Percentiles rank a stretch among this genome's conserved stretches.
Evolutionary conservation across 1,139 yeast species (phyloP).

Genomic region (Debaryomyces nepalensis): DNA sequence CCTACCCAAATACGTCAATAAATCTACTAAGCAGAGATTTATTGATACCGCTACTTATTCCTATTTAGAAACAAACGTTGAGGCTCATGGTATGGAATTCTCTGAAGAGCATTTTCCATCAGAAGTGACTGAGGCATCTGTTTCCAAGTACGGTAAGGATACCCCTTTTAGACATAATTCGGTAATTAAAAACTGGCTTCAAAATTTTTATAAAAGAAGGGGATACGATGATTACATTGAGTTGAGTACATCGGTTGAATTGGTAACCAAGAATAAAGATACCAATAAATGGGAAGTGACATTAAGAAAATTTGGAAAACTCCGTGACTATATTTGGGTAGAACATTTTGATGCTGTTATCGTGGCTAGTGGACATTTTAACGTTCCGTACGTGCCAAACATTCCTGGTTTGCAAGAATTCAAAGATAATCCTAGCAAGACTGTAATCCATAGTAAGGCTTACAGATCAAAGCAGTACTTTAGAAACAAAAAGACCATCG

Average conservation of each 20-base stretch:
- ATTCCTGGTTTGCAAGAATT: conserved; percentile 46
- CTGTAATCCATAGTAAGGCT: conserved; percentile 46
- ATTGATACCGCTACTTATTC: conserved; percentile 48
- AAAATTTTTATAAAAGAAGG: conserved; percentile 35
- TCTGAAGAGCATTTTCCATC: conserved; percentile 45
- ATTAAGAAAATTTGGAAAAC: conserved; percentile 25
- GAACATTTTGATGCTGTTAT: conserved; percentile 33
- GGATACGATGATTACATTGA: conserved; percentile 33
- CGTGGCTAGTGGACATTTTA: conserved; percentile 39
- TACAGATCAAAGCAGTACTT: conserved; percentile 34
- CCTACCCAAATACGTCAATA: conserved; percentile 20
- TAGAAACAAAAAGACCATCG: conserved; percentile 36
- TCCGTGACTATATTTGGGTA: conserved; percentile 30
- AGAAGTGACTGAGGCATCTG: conserved; percentile 19
- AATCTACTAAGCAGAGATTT: not conserved
- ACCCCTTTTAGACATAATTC: conserved; percentile 56
- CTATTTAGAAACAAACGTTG: conserved; percentile 65
- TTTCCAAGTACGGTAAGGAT: conserved; percentile 25
- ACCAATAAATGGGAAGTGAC: conserved; percentile 48
- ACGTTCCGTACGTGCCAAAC: conserved; percentile 36
- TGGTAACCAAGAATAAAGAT: conserved; percentile 14
- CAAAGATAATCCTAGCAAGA: conserved; percentile 26
- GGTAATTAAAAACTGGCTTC: conserved; percentile 52
- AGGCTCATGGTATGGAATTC: conserved; percentile 60
- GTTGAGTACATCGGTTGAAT: conserved; percentile 34